Evolutionary conservation across 2,329 filamentous ascomycete species (phyloP).

Genomic region (Claviceps fusiformis): DNA sequence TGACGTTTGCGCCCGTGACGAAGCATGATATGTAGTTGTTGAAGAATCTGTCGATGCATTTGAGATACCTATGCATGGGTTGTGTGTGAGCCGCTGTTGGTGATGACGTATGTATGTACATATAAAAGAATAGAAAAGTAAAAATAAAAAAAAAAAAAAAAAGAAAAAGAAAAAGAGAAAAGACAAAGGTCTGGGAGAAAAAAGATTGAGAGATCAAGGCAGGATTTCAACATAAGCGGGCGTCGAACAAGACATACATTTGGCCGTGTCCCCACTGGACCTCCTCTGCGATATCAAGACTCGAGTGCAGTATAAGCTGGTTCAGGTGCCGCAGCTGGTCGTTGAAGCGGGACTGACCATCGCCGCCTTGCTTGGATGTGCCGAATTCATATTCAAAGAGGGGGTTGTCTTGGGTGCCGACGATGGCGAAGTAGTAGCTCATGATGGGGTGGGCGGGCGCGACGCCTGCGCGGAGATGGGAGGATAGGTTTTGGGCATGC

Average conservation of each 20-base stretch:
- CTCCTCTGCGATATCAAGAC: conserved; percentile 90
- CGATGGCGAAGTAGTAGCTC: conserved; percentile 98
- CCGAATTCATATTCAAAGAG: conserved; percentile 96
- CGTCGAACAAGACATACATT: conserved; percentile 47
- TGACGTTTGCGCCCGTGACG: conserved; percentile 80
- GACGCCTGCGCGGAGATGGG: neutral
- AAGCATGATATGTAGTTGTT: conserved; percentile 93
- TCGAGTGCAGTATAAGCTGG: conserved; percentile 92
- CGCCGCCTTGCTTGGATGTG: conserved; percentile 88
- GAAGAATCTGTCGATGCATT: conserved; percentile 92
- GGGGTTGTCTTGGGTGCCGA: conserved; percentile 89
- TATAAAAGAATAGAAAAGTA: too few relatives aligned
- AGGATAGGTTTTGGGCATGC: neutral
- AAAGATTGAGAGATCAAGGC: neutral
- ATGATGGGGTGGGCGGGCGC: conserved; percentile 34
- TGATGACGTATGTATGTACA: too few relatives aligned
- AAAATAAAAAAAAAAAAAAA: neutral
- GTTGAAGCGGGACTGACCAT: conserved; percentile 78
- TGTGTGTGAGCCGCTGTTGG: neutral
- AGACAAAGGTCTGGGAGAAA: too few relatives aligned
- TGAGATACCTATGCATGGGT: conserved; percentile 59
- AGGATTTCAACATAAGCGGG: too few relatives aligned
- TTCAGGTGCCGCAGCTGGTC: conserved; percentile 88
- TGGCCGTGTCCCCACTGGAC: conserved; percentile 82
- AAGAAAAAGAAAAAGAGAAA: neutral